Base-by-base conservation (phyloP, 371 early-diverging fungal species). In the Rhizopus arrhizus region DNA sequence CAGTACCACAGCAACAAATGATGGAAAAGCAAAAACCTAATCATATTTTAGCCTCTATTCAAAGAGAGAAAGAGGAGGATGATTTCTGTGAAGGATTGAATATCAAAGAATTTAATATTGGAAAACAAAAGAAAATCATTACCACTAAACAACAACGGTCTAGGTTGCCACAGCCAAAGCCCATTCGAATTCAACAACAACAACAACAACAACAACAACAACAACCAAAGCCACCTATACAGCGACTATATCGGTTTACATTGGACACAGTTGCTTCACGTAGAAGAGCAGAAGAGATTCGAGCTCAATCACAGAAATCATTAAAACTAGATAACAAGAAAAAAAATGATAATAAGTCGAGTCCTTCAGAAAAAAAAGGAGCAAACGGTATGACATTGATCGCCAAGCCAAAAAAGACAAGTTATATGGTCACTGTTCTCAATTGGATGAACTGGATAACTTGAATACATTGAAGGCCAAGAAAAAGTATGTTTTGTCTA, bases 401-500 rank as follows among this genome's bases (percentile, higher is more conserved):
- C 9, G 45, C 64, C 15, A 49, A 33, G 28, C 70, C 73, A 4
- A 66, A 64, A 52, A 64, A 2, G 57, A 51, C 3, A 32, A 41
- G 1, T 31, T 12, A 11, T 71, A 69, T 15, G 64, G 66, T 31
- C 59, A 77, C 56, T 64, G 73, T 6, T 58, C 70, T 31, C 65
- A 65, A 48, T 38, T 78, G 31, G 78, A 78, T 57, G 49, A 54
- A 32, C 54, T 75, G 8, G 78, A 78, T 50, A 69, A 70, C 12
- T 40, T 78, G 32, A 52, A 69, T 2, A 67, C 68, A 28, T 57
- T 75, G 49, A 58, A 49, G 9, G 36, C 45, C 9, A 51, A 48
- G 11, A 38, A 43, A 29, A 46, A 53, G 16, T 40, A 31, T 28
- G 36, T n/a, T 57, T 15, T 35, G 9, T 34, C 34, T 43, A 22